Percentiles rank a stretch among this genome's conserved stretches.
Conservation (phyloP, 2,329 filamentous ascomycete genomes). For the Lachnellula subtilissima region DNA sequence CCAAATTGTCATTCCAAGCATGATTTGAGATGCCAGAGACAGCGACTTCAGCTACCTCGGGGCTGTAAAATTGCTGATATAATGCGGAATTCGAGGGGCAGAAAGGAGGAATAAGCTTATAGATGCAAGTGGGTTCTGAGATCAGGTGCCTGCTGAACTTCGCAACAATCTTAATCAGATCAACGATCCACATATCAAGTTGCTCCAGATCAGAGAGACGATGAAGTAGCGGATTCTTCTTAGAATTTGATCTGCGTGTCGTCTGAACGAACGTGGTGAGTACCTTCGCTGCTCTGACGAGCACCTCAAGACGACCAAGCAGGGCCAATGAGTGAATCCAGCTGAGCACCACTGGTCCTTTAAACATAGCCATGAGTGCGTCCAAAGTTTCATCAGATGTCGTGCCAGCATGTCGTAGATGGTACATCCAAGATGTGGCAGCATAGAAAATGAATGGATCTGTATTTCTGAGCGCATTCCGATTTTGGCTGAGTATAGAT, state of each 20-base stretch:
- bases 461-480: background rate
- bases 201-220: constrained; percentile 20
- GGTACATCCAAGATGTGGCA: constrained; percentile 25
- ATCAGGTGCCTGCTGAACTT: constrained; percentile 32
- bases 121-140: constrained; percentile 32
- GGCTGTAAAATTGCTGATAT: constrained; percentile 31
- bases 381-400: constrained; percentile 4
- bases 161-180: constrained; percentile 34
- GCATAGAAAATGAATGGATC: constrained; percentile 23
- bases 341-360: constrained; percentile 21
- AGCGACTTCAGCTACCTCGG: background rate
- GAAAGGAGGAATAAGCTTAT: constrained; percentile 36
- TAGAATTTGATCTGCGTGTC: constrained; percentile 8
- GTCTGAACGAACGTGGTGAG: constrained; percentile 20
- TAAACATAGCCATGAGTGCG: constrained; percentile 27
- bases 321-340: constrained; percentile 34
- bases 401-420: constrained; percentile 15
- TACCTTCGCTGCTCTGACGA: constrained; percentile 28
- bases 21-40: constrained; percentile 5
- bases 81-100: constrained; percentile 35
- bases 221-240: constrained; percentile 9
- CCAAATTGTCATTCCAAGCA: constrained; percentile 12
- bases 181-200: constrained; percentile 32
- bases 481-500: too few relatives aligned
- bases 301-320: constrained; percentile 20